Percentiles rank a stretch among this genome's conserved stretches.
Evolutionary conservation across 208 protist species (phyloP).

Genomic region (Zelonia costaricensis): DNA sequence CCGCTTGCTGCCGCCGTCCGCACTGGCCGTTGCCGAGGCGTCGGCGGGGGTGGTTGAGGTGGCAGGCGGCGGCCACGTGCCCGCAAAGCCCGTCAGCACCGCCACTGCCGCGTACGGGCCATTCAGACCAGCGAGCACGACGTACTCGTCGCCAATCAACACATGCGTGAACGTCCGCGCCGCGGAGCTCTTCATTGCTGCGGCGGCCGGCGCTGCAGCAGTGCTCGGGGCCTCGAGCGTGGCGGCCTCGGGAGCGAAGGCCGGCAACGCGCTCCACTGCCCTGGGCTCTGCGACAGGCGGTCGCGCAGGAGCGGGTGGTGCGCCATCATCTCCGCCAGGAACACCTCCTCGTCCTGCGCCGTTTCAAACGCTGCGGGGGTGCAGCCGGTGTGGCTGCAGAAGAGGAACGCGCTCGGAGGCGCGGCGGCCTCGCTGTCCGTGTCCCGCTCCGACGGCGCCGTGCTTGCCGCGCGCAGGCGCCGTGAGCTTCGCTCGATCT

Average conservation of each 20-base stretch:
- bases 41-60: not conserved
- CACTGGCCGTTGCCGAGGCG: not conserved
- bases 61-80: not conserved
- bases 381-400: slow-evolving; percentile 19
- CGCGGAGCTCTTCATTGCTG: not conserved
- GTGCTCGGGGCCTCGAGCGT: not conserved
- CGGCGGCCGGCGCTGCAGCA: not conserved
- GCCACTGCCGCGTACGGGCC: slow-evolving; percentile 21
- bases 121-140: slow-evolving; percentile 21
- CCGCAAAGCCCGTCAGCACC: slow-evolving; percentile 12
- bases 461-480: not conserved
- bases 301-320: slow-evolving; percentile 21
- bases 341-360: slow-evolving; percentile 1
- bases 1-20: not conserved
- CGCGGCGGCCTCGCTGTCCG: not conserved
- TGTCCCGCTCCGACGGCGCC: not conserved
- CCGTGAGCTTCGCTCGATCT: not conserved
- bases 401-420: slow-evolving; percentile 10
- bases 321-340: slow-evolving; percentile 7
- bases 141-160: slow-evolving; percentile 6
- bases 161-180: slow-evolving; percentile 19
- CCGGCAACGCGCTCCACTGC: slow-evolving; percentile 6
- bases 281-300: not conserved
- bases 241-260: not conserved
- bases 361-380: not conserved